Base-by-base conservation (phyloP, 108 stramenopile genomes). In the Aurantiochytrium sp. region DNA sequence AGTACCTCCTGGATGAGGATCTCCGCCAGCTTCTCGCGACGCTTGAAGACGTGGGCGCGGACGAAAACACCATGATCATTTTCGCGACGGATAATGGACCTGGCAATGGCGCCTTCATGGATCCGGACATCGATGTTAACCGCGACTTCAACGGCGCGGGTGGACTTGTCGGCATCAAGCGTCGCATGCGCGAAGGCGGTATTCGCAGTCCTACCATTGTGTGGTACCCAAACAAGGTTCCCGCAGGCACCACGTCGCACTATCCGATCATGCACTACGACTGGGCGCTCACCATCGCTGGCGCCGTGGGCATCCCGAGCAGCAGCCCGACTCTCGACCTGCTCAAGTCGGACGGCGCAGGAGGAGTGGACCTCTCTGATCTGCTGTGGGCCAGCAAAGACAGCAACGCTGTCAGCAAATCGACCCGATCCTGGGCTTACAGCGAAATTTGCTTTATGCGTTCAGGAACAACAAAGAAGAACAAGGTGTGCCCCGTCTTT, bases 71-170 rank as follows among this genome's bases (percentile, higher is more conserved):
- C 19, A 53, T 83, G 51, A 53, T 83, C 51, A 53, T 83, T 18
- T 83, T 83, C 23, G 76, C 76, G 10, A 53, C 76, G n/a, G 76
- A 83, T 45, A 83, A 83, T 45, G 76, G 76, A 6, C 76, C 76
- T 12, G 12, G 51, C 45, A 83, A 8, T 12, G 76, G 51, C 19
- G 76, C 76, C 51, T 83, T 83, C 49, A 53, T 53, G 51, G 76
- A 83, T 4, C n/a, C 45, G 14, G n/a, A 83, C n/a, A 8, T 25
- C 51, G 51, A 83, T 45, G 43, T 45, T 16, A 18, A 53, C 16
- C 76, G 76, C 25, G 76, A 83, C 23, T 18, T 83, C 2, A 83
- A 43, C 18, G 76, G 19, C 76, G 18, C 76, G 28, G 76, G 76
- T 45, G 76, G 76, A 2, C 76, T 83, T 45, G 28, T 53, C 25